These are phyloP conservation scores for Penicillium sp. DNA, from an alignment of 2,329 filamentous ascomycete species.

Conservation along the genomic window DNA sequence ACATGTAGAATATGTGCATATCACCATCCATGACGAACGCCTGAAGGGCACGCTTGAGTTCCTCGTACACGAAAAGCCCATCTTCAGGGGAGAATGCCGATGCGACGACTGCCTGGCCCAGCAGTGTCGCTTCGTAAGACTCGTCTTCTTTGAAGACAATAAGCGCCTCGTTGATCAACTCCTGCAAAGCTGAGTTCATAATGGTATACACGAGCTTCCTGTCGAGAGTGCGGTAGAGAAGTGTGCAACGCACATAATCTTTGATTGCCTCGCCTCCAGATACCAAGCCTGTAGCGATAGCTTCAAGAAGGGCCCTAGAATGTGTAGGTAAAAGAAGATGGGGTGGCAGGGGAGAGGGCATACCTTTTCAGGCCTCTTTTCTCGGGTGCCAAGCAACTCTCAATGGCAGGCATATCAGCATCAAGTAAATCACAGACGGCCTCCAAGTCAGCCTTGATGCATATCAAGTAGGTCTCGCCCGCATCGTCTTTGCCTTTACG, in stretches of 20 bases:
- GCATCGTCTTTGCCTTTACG: constrained; percentile 77
- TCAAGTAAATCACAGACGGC: constrained; percentile 70
- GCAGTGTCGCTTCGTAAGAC: constrained; percentile 62
- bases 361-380: constrained; percentile 69
- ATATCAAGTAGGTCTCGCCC: constrained; percentile 77
- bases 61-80: constrained; percentile 70
- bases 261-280: constrained; percentile 65
- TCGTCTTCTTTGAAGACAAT: constrained; percentile 54
- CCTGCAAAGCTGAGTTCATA: constrained; percentile 61
- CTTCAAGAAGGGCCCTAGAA: constrained; percentile 69
- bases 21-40: constrained; percentile 81
- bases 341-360: not conserved
- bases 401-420: constrained; percentile 69
- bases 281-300: constrained; percentile 68
- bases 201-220: constrained; percentile 54
- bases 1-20: constrained; percentile 76
- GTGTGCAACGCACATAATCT: constrained; percentile 69
- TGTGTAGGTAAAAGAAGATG: constrained; percentile 9
- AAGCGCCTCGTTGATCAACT: constrained; percentile 59
- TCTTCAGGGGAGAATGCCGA: constrained; percentile 74
- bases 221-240: constrained; percentile 63
- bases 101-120: constrained; percentile 71
- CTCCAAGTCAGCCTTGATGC: constrained; percentile 67
- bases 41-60: constrained; percentile 66
- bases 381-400: constrained; percentile 68